These are phyloP conservation scores for Phyllosticta citribraziliensis DNA, from an alignment of 2,329 filamentous ascomycete species.

Conservation along the genomic window DNA sequence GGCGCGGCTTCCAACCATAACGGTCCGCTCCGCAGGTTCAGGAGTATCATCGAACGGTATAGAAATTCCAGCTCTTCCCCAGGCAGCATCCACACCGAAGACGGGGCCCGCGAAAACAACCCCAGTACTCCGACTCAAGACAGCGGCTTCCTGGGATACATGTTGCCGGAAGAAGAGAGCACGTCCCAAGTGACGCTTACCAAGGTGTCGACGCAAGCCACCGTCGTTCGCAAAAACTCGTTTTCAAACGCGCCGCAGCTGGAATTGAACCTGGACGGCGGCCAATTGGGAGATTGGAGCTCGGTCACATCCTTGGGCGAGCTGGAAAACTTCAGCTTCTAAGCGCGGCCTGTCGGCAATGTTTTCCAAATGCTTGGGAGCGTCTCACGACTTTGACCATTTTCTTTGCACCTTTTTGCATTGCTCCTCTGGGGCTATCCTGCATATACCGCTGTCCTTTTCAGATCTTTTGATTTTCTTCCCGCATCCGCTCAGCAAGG, in stretches of 20 bases:
- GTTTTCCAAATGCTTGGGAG: not conserved
- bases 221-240: slow-evolving; percentile 1
- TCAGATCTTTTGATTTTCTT: not conserved
- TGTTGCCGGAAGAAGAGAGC: slow-evolving; percentile 21
- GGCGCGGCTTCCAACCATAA: not conserved
- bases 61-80: not conserved
- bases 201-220: slow-evolving; percentile 11
- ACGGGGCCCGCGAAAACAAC: not conserved
- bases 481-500: not conserved
- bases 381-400: not conserved
- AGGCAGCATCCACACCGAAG: not conserved
- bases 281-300: not conserved
- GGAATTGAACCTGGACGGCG: not conserved
- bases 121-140: not conserved
- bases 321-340: not conserved
- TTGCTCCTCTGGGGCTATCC: not conserved
- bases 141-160: slow-evolving; percentile 24
- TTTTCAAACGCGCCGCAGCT: not conserved
- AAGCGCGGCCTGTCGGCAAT: not conserved
- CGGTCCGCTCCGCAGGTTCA: not conserved
- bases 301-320: not conserved
- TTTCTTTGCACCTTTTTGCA: not conserved
- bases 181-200: slow-evolving; percentile 20
- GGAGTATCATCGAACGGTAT: not conserved
- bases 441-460: not conserved